Percentiles rank a stretch among this genome's conserved stretches.
Conservation (phyloP, 495 filamentous ascomycete species). For the Aspergillus coremiiformis region DNA sequence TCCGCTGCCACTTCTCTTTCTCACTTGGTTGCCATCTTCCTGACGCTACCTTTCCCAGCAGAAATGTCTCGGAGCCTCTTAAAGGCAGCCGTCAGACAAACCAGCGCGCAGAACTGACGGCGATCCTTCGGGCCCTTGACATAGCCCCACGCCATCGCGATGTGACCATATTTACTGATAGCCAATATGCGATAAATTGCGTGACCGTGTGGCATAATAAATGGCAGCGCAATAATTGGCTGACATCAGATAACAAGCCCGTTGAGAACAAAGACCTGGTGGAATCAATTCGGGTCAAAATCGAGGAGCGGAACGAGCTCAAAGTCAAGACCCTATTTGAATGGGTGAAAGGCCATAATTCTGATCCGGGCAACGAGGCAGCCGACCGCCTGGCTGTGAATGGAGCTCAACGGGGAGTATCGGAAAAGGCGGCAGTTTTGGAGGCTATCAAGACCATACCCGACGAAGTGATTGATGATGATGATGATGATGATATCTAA, state of each 20-base stretch:
- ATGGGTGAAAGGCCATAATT: conserved; percentile 81
- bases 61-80: conserved; percentile 81
- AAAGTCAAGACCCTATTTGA: conserved; percentile 61
- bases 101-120: conserved; percentile 88
- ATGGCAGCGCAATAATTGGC: conserved; percentile 79
- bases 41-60: conserved; percentile 33
- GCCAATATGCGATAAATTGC: conserved; percentile 82
- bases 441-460: conserved; percentile 21
- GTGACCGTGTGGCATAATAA: conserved; percentile 75
- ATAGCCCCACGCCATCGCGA: conserved; percentile 56
- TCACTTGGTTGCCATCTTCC: conserved; percentile 13
- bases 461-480: conserved; percentile 27
- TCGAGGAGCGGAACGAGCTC: conserved; percentile 58
- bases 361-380: conserved; percentile 62
- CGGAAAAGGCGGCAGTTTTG: conserved; percentile 24
- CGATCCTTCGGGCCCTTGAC: conserved; percentile 76
- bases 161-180: conserved; percentile 72
- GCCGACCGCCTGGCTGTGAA: conserved; percentile 75
- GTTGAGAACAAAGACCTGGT: conserved; percentile 87
- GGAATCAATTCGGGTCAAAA: conserved; percentile 58
- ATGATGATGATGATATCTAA: conserved; percentile 25
- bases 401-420: conserved; percentile 38
- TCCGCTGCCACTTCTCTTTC: neutral
- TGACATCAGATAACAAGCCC: conserved; percentile 54
- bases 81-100: conserved; percentile 75